Conservation (phyloP, 2,329 filamentous ascomycete species). For the Magnaporthiopsis incrustans region DNA sequence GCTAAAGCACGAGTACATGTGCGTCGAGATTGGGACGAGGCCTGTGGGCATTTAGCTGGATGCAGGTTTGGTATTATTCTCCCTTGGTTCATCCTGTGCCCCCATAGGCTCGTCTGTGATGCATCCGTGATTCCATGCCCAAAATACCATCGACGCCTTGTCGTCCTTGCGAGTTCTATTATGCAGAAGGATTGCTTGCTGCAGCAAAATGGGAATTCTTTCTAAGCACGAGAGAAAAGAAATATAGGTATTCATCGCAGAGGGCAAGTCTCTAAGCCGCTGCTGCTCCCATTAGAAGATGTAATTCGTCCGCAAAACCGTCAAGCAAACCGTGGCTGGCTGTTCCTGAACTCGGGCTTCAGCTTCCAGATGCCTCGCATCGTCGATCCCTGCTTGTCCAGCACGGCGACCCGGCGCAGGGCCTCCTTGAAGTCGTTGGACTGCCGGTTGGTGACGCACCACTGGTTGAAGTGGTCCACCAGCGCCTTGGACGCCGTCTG, state of each 20-base stretch:
- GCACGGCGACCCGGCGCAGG: slow-evolving; percentile 64
- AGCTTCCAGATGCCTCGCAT: slow-evolving; percentile 48
- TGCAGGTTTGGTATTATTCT: too few relatives aligned
- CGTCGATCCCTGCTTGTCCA: slow-evolving; percentile 51
- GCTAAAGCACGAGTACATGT: neutral
- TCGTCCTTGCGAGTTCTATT: too few relatives aligned
- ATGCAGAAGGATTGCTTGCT: too few relatives aligned
- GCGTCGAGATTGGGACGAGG: too few relatives aligned
- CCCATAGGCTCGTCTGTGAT: too few relatives aligned
- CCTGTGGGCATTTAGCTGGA: too few relatives aligned
- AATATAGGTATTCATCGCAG: neutral
- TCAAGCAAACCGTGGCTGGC: neutral
- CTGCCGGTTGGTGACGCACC: slow-evolving; percentile 60
- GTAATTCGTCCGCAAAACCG: neutral
- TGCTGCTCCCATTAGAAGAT: neutral
- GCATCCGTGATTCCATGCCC: too few relatives aligned
- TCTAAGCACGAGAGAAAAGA: neutral
- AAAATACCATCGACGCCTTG: too few relatives aligned
- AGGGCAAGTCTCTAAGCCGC: neutral
- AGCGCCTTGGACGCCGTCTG: slow-evolving; percentile 75
- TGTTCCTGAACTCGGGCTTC: slow-evolving; percentile 22
- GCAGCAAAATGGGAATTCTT: too few relatives aligned
- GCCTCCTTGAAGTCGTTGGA: slow-evolving; percentile 77
- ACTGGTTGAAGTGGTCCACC: slow-evolving; percentile 82
- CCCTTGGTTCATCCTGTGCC: too few relatives aligned